phyloP scores from a whole-genome alignment of 78 protist genomes.

The Anaeramoeba flamelloides region DNA sequence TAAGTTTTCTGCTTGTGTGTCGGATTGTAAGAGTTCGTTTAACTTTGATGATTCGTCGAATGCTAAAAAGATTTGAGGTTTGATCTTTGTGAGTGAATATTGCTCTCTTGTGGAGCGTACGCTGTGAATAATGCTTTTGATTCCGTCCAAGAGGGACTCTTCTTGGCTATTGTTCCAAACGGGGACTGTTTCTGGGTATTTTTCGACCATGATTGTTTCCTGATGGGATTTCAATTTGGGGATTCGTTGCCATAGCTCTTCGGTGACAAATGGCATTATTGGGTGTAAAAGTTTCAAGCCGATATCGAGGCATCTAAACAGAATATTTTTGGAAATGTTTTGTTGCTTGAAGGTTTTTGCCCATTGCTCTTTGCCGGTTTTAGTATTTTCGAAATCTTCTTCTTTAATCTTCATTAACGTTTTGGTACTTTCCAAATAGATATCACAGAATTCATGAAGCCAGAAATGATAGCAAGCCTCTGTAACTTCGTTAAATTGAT shows the following conservation, averaged over 20 bases:
- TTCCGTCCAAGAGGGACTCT: neutral
- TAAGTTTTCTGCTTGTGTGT: neutral
- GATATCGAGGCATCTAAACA: slow-evolving; percentile 31
- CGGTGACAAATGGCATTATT: slow-evolving; percentile 91
- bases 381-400: too few species aligned
- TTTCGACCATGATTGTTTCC: neutral
- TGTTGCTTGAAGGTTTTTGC: neutral
- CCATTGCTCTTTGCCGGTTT: too few species aligned
- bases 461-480: neutral
- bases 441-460: slow-evolving; percentile 40
- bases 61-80: neutral
- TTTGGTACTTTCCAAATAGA: slow-evolving; percentile 83
- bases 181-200: neutral
- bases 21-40: neutral
- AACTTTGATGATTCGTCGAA: neutral
- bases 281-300: slow-evolving; percentile 79
- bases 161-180: neutral
- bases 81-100: neutral
- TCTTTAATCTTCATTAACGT: neutral
- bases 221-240: slow-evolving; percentile 16
- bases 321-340: neutral
- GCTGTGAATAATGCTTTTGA: neutral
- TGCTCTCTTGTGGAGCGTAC: neutral
- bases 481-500: neutral
- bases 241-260: slow-evolving; percentile 65